Conservation (phyloP, 305 asterid species). For the Fraxinus velutina region DNA sequence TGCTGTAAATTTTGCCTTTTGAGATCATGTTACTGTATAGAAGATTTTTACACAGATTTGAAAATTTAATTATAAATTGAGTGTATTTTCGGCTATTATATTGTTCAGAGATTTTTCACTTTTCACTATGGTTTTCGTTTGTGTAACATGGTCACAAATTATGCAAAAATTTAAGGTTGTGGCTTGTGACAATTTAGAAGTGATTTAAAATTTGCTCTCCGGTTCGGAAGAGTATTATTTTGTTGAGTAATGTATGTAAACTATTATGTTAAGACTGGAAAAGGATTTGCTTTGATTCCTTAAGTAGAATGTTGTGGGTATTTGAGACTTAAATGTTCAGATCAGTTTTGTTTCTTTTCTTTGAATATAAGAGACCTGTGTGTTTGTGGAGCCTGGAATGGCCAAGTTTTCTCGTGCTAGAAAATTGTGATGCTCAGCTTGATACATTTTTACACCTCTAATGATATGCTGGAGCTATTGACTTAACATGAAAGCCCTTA, state of each 20-base stretch:
- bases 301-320: not conserved
- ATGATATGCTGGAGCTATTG: not conserved
- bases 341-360: not conserved
- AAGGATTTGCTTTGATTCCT: not conserved
- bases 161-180: not conserved
- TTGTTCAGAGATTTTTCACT: not conserved
- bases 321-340: not conserved
- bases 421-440: not conserved
- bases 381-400: not conserved
- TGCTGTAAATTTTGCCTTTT: not conserved
- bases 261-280: not conserved
- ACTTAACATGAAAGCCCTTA: not conserved
- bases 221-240: not conserved
- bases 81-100: conserved; percentile 1
- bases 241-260: not conserved
- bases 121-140: not conserved
- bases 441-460: not conserved
- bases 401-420: not conserved
- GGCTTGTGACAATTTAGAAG: not conserved
- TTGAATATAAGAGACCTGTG: not conserved
- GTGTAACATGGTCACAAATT: not conserved
- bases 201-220: not conserved
- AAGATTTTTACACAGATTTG: not conserved
- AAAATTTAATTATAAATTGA: not conserved
- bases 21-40: not conserved